Evolutionary conservation across 2,329 filamentous ascomycete species (phyloP).

Genomic region (Xylariaceae sp.): DNA sequence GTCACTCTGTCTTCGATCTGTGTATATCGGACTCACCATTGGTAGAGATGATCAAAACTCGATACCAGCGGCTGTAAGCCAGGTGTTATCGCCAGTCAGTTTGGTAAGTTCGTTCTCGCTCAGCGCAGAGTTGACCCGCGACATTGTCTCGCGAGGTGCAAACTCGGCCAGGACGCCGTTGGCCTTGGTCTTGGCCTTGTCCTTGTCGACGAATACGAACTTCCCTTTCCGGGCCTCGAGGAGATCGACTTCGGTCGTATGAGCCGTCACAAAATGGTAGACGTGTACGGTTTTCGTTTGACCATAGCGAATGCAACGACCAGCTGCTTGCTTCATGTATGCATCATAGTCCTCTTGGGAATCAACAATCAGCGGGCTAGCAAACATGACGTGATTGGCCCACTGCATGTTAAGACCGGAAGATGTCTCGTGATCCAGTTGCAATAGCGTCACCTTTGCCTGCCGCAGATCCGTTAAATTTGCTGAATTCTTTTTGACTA

Average conservation of each 20-base stretch:
- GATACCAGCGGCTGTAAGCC: constrained; percentile 9
- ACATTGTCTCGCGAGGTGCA: constrained; percentile 7
- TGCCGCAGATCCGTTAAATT: too few species aligned
- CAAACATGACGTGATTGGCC: constrained; percentile 40
- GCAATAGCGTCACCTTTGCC: constrained; percentile 23
- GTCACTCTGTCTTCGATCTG: too few species aligned
- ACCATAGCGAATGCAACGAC: constrained; percentile 35
- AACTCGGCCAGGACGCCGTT: not conserved
- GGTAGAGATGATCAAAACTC: constrained; percentile 2
- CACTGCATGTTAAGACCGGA: constrained; percentile 38
- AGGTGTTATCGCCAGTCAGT: constrained; percentile 23
- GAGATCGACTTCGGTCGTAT: constrained; percentile 38
- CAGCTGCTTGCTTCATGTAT: constrained; percentile 36
- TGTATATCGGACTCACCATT: too few species aligned
- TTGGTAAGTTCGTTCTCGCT: constrained; percentile 22
- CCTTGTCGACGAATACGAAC: not conserved
- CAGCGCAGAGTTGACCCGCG: constrained; percentile 8
- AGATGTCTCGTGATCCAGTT: constrained; percentile 33
- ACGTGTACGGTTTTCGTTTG: constrained; percentile 34
- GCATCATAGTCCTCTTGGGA: constrained; percentile 29
- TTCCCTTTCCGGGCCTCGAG: constrained; percentile 26
- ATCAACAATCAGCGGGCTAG: constrained; percentile 28
- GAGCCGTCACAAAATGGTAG: constrained; percentile 34
- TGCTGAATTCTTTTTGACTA: too few species aligned
- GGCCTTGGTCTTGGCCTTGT: not conserved